Conservation (phyloP, 345 rosid genomes). For the Salix caprea region DNA sequence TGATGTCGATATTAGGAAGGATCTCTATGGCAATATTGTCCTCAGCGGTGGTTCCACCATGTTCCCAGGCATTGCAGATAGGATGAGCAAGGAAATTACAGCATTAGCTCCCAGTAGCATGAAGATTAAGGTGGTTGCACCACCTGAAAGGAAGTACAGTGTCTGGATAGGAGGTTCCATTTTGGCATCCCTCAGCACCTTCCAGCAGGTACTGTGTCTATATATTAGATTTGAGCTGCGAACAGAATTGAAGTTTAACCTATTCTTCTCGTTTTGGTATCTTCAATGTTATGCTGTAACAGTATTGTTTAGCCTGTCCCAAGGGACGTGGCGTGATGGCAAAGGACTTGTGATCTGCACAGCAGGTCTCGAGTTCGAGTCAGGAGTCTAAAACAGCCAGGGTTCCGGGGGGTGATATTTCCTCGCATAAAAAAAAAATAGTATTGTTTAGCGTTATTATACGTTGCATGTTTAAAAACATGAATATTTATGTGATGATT, state of each 20-base stretch:
- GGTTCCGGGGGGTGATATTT: no score
- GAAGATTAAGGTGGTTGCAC: slow-evolving; percentile 61
- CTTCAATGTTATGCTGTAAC: neutral
- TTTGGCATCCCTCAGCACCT: slow-evolving; percentile 55
- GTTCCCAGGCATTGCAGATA: slow-evolving; percentile 68
- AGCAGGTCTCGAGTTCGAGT: no score
- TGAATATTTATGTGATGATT: neutral
- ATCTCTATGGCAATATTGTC: slow-evolving; percentile 51
- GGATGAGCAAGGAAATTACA: slow-evolving; percentile 76
- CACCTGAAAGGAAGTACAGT: slow-evolving; percentile 60
- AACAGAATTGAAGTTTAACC: neutral
- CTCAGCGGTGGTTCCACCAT: slow-evolving; percentile 66
- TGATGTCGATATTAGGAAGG: slow-evolving; percentile 61
- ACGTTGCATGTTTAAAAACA: neutral
- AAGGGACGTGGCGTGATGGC: no score
- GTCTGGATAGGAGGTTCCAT: slow-evolving; percentile 64
- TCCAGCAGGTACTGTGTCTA: slow-evolving; percentile 48
- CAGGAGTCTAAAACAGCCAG: no score
- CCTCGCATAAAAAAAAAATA: no score
- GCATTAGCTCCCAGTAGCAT: slow-evolving; percentile 65
- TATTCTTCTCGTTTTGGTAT: neutral
- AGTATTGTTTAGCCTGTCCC: neutral
- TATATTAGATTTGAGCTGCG: neutral
- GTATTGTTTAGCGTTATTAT: neutral
- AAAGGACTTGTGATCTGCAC: no score